Base-by-base conservation (phyloP, 2,329 filamentous ascomycete genomes). In the Ustulina deusta region DNA sequence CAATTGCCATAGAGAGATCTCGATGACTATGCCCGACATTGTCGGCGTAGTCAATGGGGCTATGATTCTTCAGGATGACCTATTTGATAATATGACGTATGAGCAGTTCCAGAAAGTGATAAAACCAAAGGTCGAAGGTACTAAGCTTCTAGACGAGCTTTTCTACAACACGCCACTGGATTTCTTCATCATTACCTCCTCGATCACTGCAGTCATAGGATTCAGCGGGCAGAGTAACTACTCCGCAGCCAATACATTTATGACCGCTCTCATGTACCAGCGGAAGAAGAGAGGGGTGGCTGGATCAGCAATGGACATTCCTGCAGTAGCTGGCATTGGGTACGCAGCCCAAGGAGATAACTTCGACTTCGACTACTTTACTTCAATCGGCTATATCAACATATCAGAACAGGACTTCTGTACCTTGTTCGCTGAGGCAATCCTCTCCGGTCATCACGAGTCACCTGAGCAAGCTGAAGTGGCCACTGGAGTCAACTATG, bases 21-120 rank as follows among this genome's bases (percentile, higher is more conserved):
- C n/a, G 1, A 38, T 27, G 9, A 72, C 70, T 0, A 71, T 77
- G 65, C 79, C 79, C 0, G 75, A 77, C 0, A 78, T 85, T 0
- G n/a, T 36, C 25, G 84, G 84, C 17, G 80, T 84, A 0, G 77
- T 76, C 0, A 78, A 84, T 42, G 83, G 78, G 0, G 82, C 83
- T 13, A 81, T 84, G 80, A 78, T 85, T 2, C 75, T 86, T 0
- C 63, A 73, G 1, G 82, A 85, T 63, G 65, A 22, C 34, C 61
- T 74, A 1, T 75, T 83, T 49, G 27, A 77, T 77, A 76, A 66
- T 67, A 32, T 63, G 64, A 62, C 74, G 4, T 73, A 72, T n/a
- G 76, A 80, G 0, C 68, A 74, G 2, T 68, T 82, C 29, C 49
- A 73, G 5, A 68, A 72, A 15, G 77, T 78, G 0, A 66, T 78